Conservation (phyloP, 2,329 filamentous ascomycete species). For the Colletotrichum tropicicola region DNA sequence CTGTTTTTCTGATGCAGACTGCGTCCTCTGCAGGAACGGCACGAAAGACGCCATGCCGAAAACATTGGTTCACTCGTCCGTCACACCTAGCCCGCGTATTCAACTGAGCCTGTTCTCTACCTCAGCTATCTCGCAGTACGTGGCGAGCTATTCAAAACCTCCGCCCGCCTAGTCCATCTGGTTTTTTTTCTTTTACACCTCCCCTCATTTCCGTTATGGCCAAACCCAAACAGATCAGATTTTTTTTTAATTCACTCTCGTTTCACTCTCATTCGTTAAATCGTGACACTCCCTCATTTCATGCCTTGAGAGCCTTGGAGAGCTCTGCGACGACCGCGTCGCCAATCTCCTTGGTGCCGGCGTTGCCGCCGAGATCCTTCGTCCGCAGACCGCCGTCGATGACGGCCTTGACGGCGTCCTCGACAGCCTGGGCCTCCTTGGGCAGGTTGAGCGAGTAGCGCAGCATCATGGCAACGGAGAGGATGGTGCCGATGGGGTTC, state of each 20-base stretch:
- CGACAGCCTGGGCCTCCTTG: constrained; percentile 79
- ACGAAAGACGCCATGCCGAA: too few species aligned
- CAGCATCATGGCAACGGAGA: constrained; percentile 95
- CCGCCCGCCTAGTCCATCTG: neutral
- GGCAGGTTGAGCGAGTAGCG: constrained; percentile 88
- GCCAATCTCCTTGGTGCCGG: constrained; percentile 69
- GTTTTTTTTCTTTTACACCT: too few species aligned
- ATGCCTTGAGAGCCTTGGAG: constrained; percentile 68
- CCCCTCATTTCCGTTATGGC: neutral
- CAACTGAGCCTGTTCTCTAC: constrained; percentile 4
- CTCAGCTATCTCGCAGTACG: neutral
- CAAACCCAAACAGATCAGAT: neutral
- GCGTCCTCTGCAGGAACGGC: too few species aligned
- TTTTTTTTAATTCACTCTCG: too few species aligned
- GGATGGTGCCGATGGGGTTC: constrained; percentile 84
- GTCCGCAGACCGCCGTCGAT: constrained; percentile 84
- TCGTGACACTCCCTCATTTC: neutral
- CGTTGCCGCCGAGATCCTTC: constrained; percentile 83
- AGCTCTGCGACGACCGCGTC: constrained; percentile 82
- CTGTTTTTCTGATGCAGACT: too few species aligned
- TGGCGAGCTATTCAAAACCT: constrained; percentile 15
- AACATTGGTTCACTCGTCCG: too few species aligned
- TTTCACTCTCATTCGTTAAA: neutral
- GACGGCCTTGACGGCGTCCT: constrained; percentile 81
- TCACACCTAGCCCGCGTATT: neutral